Conservation (phyloP, 192 early-diverging fungal species). For the Entrophospora sp. region DNA sequence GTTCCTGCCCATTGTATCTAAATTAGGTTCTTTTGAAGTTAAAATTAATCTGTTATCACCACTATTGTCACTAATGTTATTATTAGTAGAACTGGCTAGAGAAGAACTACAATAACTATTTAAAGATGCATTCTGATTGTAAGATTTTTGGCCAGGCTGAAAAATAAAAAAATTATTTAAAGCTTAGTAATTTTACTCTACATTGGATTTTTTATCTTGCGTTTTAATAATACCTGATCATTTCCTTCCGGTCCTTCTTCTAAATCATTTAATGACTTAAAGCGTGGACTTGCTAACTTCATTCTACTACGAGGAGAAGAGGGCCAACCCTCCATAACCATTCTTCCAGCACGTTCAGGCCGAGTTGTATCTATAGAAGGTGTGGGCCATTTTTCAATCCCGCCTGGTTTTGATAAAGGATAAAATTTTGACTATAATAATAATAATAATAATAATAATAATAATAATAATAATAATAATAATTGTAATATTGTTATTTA, state of each 20-base stretch:
- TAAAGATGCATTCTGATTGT: no score
- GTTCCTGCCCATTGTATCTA: no score
- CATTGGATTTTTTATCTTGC: no score
- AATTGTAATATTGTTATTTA: not conserved
- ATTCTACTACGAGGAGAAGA: constrained; percentile 12
- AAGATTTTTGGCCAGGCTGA: no score
- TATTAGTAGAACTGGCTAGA: no score
- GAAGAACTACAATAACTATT: no score
- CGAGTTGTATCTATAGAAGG: constrained; percentile 1
- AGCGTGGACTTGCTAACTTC: constrained; percentile 14
- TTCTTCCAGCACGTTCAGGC: not conserved
- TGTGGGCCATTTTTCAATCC: not conserved
- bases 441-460: not conserved
- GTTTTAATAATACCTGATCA: constrained; percentile 8
- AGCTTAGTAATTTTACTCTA: no score
- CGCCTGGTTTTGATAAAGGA: not conserved
- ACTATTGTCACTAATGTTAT: no score
- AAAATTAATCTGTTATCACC: no score
- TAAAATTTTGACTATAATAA: constrained; percentile 6
- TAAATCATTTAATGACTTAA: constrained; percentile 15
- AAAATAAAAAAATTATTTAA: no score
- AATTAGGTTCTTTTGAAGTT: no score
- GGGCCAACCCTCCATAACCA: constrained; percentile 13
- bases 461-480: not conserved
- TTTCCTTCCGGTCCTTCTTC: not conserved